Evolutionary conservation across 2,329 filamentous ascomycete genomes (phyloP).

Genomic region (Microsporum audouinii): DNA sequence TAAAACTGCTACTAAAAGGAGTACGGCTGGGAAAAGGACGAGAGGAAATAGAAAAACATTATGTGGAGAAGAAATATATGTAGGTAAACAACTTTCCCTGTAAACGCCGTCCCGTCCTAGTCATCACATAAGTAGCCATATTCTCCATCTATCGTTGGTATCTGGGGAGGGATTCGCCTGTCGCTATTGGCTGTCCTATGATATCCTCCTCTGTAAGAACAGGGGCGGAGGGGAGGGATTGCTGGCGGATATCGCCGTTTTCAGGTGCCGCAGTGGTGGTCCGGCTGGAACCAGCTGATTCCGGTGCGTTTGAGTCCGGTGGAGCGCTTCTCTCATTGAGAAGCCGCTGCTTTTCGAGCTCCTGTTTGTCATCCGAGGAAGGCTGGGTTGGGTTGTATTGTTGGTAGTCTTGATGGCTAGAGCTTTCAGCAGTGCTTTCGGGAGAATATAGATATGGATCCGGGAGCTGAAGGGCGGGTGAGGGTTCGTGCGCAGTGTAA

Average conservation of each 20-base stretch:
- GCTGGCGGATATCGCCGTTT: conserved; percentile 5
- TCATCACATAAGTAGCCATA: not conserved
- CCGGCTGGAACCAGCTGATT: conserved; percentile 10
- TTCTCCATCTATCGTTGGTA: conserved; percentile 27
- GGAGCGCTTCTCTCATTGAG: conserved; percentile 55
- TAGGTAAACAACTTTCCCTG: not conserved
- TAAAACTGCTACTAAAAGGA: not conserved
- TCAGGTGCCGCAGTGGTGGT: conserved; percentile 16
- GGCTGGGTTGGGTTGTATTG: not conserved
- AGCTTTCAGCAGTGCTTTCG: conserved; percentile 25
- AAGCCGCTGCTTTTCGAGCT: conserved; percentile 57
- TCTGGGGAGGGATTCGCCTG: conserved; percentile 33
- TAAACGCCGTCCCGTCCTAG: not conserved
- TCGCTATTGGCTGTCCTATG: conserved; percentile 27
- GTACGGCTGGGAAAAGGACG: not conserved
- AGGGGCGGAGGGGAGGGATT: conserved; percentile 31
- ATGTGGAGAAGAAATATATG: not conserved
- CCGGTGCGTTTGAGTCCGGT: conserved; percentile 17
- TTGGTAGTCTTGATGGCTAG: conserved; percentile 21
- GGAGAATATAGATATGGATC: not conserved
- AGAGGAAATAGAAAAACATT: not conserved
- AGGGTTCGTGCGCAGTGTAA: conserved; percentile 7
- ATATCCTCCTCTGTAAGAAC: conserved; percentile 46
- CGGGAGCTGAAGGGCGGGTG: conserved; percentile 7
- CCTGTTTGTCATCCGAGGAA: conserved; percentile 60